Base-by-base conservation (phyloP, 352 stramenopile genomes). In the Phytophthora sojae region DNA sequence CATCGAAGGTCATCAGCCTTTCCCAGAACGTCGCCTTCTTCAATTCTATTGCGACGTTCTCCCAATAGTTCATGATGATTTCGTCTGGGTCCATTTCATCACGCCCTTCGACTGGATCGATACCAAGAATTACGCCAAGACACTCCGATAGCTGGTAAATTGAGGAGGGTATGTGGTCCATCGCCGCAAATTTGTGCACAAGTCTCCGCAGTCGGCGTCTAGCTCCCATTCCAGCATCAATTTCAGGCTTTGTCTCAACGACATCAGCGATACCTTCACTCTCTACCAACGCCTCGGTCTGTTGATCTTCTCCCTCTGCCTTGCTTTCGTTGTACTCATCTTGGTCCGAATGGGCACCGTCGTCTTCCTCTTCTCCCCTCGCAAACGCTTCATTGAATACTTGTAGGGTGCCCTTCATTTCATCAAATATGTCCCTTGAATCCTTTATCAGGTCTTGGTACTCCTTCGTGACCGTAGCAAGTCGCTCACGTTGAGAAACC, bases 61-160 rank as follows among this genome's bases (percentile, higher is more conserved):
- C 57, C 84, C 86, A 92, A 47, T 94, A 95, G 54, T 94, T 82
- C 76, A 92, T 88, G 29, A 93, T 75, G 14, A 90, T 76, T 54
- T 93, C 87, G 15, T 94, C 86, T 3, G 81, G 81, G 55, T 95
- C 85, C 57, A 91, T 70, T 39, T 92, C 84, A 61, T 93, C 86
- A 11, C 50, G 84, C 0, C 73, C 69, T 65, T 90, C 75, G 2
- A 93, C 69, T 3, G 88, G 82, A 42, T 87, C 72, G 12, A 95
- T 85, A 6, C 67, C 71, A n/a, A 93, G 75, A 21, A 95, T 83
- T 11, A 93, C 51, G 6, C 88, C 85, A 23, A 94, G 45, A 30
- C 86, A 95, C 53, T 94, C 86, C 0, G 84, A 80, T 3, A 95
- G 69, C 29, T 92, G 84, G 14, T 81, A 85, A 39, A 94, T 72